Conservation (phyloP, 2,329 filamentous ascomycete genomes). For the Talaromyces sp. region DNA sequence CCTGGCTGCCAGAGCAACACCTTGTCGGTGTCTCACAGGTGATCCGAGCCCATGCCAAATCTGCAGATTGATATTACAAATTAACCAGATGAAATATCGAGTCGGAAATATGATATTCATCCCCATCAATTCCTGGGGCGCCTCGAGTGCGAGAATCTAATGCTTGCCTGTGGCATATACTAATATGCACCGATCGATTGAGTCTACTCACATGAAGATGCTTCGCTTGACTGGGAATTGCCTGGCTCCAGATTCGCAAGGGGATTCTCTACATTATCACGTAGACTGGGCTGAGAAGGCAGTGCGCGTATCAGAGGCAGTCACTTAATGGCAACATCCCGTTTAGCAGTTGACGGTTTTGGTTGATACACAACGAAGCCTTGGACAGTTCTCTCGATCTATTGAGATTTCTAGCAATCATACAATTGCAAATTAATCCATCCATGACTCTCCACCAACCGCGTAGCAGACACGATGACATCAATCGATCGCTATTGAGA, state of each 20-base stretch:
- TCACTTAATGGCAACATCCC: not conserved
- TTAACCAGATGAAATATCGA: not conserved
- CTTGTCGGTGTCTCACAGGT: not conserved
- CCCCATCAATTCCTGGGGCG: not conserved
- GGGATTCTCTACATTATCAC: not conserved
- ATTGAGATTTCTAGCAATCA: not conserved
- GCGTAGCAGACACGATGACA: no score
- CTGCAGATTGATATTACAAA: not conserved
- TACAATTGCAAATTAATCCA: not conserved
- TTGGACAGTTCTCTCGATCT: not conserved
- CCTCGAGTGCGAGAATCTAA: not conserved
- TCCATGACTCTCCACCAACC: no score
- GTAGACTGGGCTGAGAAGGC: not conserved
- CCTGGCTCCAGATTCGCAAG: not conserved
- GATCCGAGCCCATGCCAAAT: not conserved
- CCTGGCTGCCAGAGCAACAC: constrained; percentile 67
- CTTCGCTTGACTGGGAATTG: not conserved
- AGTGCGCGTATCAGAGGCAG: not conserved
- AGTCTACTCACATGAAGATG: not conserved
- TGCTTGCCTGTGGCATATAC: not conserved
- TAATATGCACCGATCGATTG: not conserved
- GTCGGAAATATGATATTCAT: not conserved
- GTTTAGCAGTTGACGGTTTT: not conserved
- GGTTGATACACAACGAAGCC: not conserved
- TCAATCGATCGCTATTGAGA: no score